phyloP scores from a whole-genome alignment of 1,139 yeast genomes.

The Pichia sp. region DNA sequence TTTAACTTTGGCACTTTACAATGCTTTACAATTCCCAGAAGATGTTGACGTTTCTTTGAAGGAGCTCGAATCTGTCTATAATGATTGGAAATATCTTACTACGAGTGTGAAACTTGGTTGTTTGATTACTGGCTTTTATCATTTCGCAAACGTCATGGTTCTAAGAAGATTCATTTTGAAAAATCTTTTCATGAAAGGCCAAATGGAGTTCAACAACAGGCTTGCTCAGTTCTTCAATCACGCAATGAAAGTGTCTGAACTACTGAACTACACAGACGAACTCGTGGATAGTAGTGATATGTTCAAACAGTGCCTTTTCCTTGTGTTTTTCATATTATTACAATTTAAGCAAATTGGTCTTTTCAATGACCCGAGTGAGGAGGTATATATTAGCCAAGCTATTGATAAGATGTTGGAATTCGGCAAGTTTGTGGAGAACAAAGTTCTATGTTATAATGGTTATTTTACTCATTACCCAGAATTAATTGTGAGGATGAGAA shows the following conservation, averaged over 20 bases:
- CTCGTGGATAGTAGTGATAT: constrained; percentile 4
- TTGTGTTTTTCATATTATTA: constrained; percentile 7
- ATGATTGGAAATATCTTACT: constrained; percentile 21
- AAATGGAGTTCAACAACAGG: constrained; percentile 6
- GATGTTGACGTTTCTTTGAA: constrained; percentile 18
- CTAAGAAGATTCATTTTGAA: constrained; percentile 18
- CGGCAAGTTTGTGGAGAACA: neutral
- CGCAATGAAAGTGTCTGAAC: constrained; percentile 1
- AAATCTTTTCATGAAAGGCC: constrained; percentile 8
- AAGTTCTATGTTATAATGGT: constrained; percentile 5
- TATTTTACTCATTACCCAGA: constrained; percentile 7
- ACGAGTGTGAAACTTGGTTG: constrained; percentile 16
- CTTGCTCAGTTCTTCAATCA: constrained; percentile 2
- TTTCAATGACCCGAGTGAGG: constrained; percentile 4
- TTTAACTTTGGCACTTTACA: constrained; percentile 54
- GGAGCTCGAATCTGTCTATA: constrained; percentile 17
- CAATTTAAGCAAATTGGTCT: constrained; percentile 8
- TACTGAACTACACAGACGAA: constrained; percentile 1
- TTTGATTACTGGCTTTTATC: constrained; percentile 14
- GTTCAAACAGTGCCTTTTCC: constrained; percentile 5
- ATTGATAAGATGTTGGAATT: constrained; percentile 1
- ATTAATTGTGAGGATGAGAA: constrained; percentile 6
- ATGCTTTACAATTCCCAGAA: constrained; percentile 41
- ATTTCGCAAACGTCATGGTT: constrained; percentile 19
- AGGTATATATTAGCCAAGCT: constrained; percentile 1